Evolutionary conservation across 2,329 filamentous ascomycete species (phyloP), one percentile per base, ranked within the genome.

Genomic region (Fusarium pininemorale): DNA sequence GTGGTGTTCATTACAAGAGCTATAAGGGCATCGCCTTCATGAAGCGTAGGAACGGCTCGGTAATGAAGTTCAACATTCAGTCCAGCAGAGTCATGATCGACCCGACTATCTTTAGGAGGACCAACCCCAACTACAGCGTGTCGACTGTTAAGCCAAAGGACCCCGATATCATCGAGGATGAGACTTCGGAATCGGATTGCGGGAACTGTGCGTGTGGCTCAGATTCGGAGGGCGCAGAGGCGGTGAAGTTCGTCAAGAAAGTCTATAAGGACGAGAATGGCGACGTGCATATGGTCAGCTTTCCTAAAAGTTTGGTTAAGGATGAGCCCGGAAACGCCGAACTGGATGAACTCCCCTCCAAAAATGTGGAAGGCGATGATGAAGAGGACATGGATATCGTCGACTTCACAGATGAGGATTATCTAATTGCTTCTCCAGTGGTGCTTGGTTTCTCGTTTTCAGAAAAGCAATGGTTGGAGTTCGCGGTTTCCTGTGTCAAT

Each of bases 31-130:
- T 97, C 83, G 94, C 93, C 0, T 97, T 94, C 82, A 90, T 91
- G 84, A 97, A 96, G 85, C 92, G 93, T 81, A 94, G 94, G 85
- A 92, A 92, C 77, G 85, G 72, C 9, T 54, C 64, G 26, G 87
- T 66, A 20, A 84, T 93, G 79, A 96, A 94, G 81, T 92, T 97
- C 82, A 94, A 94, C 79, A 92, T 97, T 81, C 94, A 95, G 72
- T 93, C 95, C 70, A 93, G 94, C 24, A 91, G 95, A 37, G 88
- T 97, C 72, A 98, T 98, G 94, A 87, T 98, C 30, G 95, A 98
- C 79, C 90, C 94, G 0, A 90, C 90, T 7, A 93, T 93, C 47
- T 95, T 97, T 83, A 90, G 94, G 14, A 90, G 94, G 39, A 93
- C 96, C 81, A 94, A 96, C 75, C 93, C 95, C 2, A 97, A 97